These are phyloP conservation scores for Claviceps capensis DNA, from an alignment of 2,329 filamentous ascomycete species.

Conservation along the genomic window DNA sequence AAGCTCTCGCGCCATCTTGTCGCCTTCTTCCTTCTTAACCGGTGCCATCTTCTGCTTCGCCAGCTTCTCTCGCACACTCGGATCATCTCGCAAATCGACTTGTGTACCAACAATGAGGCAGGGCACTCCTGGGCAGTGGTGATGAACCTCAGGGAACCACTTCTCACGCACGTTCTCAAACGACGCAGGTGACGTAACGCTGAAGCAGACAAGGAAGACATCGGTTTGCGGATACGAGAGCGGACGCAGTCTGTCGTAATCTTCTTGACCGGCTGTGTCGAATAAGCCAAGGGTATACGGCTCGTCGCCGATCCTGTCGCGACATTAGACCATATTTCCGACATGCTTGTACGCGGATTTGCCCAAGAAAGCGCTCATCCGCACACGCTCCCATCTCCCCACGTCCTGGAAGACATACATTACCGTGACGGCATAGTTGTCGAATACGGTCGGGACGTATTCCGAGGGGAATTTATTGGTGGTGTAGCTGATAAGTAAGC, in stretches of 20 bases:
- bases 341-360: not conserved
- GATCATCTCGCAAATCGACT: constrained; percentile 86
- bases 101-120: constrained; percentile 97
- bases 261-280: constrained; percentile 97
- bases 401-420: constrained; percentile 55
- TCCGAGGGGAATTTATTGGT: constrained; percentile 99
- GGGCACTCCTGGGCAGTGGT: constrained; percentile 94
- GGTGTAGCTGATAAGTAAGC: constrained; percentile 96
- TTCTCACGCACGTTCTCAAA: constrained; percentile 99
- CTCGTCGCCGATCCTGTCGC: constrained; percentile 86
- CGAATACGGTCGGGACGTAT: constrained; percentile 98
- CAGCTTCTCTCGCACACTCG: constrained; percentile 77
- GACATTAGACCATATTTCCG: constrained; percentile 7
- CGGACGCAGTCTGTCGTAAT: constrained; percentile 94
- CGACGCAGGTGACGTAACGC: constrained; percentile 89
- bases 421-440: constrained; percentile 98
- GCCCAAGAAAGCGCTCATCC: not conserved
- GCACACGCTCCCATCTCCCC: constrained; percentile 1
- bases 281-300: constrained; percentile 95
- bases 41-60: constrained; percentile 93
- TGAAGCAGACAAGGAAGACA: constrained; percentile 98
- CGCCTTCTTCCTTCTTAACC: constrained; percentile 83
- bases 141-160: constrained; percentile 97
- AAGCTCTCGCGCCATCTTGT: constrained; percentile 93
- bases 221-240: constrained; percentile 97